These are phyloP conservation scores for Talaromyces thailandensis DNA, from an alignment of 495 filamentous ascomycete genomes.

Conservation along the genomic window DNA sequence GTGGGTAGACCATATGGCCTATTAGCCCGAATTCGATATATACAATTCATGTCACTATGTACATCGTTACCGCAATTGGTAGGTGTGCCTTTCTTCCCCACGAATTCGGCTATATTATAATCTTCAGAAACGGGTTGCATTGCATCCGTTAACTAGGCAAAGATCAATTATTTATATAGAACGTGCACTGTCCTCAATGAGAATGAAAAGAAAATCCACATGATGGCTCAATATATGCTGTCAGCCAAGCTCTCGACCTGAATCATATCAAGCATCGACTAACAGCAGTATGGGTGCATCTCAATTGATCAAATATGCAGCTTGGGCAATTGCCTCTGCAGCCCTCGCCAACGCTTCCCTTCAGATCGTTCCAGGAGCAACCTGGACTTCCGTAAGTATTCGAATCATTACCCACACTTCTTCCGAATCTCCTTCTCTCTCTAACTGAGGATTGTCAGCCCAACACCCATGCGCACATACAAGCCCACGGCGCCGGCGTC, in stretches of 20 bases:
- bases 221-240: no score
- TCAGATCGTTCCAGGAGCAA: constrained; percentile 33
- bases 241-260: not conserved
- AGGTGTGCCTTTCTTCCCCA: not conserved
- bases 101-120: not conserved
- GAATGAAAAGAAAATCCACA: no score
- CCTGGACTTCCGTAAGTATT: constrained; percentile 28
- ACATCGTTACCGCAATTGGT: not conserved
- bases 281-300: not conserved
- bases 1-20: not conserved
- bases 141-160: no score
- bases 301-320: not conserved
- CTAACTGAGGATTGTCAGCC: constrained; percentile 8
- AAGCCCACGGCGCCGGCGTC: constrained; percentile 47
- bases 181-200: no score
- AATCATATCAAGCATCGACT: not conserved
- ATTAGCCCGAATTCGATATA: not conserved
- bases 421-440: no score
- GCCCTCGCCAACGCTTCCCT: not conserved
- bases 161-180: no score
- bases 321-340: not conserved
- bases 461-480: constrained; percentile 42
- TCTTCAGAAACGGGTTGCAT: not conserved
- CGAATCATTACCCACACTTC: not conserved
- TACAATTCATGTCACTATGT: not conserved